A percentile compares a stretch with the other conserved stretches of the same genome.
These are phyloP conservation scores for Globisporangium mamillatum DNA, from an alignment of 352 stramenopile genomes.

Conservation along the genomic window DNA sequence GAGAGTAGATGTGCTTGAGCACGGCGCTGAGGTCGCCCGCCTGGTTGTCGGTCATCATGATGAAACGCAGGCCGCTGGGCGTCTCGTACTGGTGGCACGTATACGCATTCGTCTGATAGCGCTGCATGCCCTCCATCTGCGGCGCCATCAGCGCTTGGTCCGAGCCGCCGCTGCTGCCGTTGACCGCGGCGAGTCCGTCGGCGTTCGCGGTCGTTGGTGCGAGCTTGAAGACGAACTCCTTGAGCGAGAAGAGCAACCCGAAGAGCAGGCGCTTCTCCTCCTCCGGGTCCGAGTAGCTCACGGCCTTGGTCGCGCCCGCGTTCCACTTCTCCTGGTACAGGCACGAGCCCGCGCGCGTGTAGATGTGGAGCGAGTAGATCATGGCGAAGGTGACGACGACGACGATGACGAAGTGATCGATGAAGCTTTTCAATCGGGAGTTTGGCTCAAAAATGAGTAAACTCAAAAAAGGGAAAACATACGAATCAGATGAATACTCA, in stretches of 20 bases:
- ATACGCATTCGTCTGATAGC: slow-evolving; percentile 87
- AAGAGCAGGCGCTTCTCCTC: slow-evolving; percentile 92
- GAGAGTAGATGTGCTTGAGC: slow-evolving; percentile 86
- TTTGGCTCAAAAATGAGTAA: not conserved
- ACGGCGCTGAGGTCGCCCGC: slow-evolving; percentile 76
- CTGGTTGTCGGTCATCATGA: slow-evolving; percentile 90
- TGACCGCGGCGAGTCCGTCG: slow-evolving; percentile 13
- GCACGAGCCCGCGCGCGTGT: slow-evolving; percentile 85
- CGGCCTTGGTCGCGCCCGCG: slow-evolving; percentile 41
- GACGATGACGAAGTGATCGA: not conserved
- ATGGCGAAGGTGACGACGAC: slow-evolving; percentile 24
- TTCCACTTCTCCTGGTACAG: slow-evolving; percentile 92
- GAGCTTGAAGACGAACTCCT: slow-evolving; percentile 86
- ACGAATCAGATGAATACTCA: not conserved
- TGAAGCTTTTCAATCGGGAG: not conserved
- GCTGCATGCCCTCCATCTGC: slow-evolving; percentile 58
- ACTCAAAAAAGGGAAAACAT: not conserved
- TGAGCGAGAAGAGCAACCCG: slow-evolving; percentile 90
- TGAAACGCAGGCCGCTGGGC: slow-evolving; percentile 83
- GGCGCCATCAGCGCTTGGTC: slow-evolving; percentile 15
- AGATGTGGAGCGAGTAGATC: slow-evolving; percentile 94
- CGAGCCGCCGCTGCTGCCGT: slow-evolving; percentile 11
- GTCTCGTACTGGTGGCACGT: slow-evolving; percentile 92
- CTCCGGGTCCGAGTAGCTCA: slow-evolving; percentile 78
- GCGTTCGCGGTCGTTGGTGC: slow-evolving; percentile 32